Percentiles rank a stretch among this genome's conserved stretches.
phyloP scores from a whole-genome alignment of 257 asterid genomes.

The Nicotiana benthamiana region DNA sequence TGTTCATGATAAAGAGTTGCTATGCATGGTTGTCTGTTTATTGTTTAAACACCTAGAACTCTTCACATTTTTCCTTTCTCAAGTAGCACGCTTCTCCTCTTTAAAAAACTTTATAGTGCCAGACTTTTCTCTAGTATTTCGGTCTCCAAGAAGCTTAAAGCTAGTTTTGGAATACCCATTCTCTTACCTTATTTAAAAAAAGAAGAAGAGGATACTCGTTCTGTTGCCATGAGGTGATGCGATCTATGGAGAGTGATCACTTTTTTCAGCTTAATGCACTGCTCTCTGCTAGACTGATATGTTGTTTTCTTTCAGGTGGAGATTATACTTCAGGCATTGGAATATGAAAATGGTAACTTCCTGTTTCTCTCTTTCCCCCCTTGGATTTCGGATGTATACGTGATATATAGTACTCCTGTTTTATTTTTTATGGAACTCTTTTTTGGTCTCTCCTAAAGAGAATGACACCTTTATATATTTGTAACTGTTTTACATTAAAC shows the following conservation, averaged over 20 bases:
- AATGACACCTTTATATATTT: background rate
- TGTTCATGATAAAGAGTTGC: background rate
- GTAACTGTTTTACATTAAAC: background rate
- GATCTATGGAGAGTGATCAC: background rate
- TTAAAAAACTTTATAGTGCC: background rate
- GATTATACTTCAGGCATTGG: slow-evolving; percentile 98
- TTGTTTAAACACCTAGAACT: background rate
- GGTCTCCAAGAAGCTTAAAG: background rate
- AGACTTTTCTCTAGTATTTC: background rate
- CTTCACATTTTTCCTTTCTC: background rate
- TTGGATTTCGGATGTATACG: background rate
- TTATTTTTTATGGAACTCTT: background rate
- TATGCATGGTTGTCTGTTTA: background rate
- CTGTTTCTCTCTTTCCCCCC: slow-evolving; percentile 4
- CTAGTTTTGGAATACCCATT: background rate
- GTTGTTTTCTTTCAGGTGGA: slow-evolving; percentile 53
- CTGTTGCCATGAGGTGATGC: background rate
- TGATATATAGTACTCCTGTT: background rate
- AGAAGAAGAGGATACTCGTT: background rate
- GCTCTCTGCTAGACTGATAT: background rate
- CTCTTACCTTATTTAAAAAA: background rate
- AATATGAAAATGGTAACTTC: slow-evolving; percentile 74
- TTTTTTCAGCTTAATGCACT: background rate
- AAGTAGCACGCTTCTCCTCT: background rate
- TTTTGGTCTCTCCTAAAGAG: background rate